Conservation (phyloP, 306 rosid genomes). For the Prunus mume region DNA sequence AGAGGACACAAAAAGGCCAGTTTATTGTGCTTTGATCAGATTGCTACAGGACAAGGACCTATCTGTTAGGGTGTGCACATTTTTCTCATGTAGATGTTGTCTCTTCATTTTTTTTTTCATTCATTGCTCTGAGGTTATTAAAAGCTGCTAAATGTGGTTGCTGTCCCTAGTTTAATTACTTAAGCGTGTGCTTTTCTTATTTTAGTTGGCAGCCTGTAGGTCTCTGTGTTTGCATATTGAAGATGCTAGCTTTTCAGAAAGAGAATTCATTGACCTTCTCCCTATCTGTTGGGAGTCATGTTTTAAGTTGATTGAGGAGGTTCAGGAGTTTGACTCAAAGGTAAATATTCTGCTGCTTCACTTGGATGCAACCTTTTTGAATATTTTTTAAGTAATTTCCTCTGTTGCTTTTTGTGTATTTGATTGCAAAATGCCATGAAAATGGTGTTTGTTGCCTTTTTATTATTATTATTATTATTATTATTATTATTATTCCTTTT, state of each 20-base stretch:
- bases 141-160: constrained; percentile 13
- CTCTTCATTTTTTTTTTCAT: constrained; percentile 11
- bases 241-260: constrained; percentile 87
- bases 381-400: neutral
- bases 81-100: constrained; percentile 6
- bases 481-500: neutral
- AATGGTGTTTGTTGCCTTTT: neutral
- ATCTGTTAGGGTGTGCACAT: constrained; percentile 72
- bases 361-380: neutral
- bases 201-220: constrained; percentile 96
- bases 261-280: constrained; percentile 83
- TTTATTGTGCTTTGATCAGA: constrained; percentile 83
- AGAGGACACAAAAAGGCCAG: constrained; percentile 89
- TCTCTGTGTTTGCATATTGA: constrained; percentile 81
- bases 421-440: neutral
- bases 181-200: constrained; percentile 23
- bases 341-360: constrained; percentile 38
- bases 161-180: constrained; percentile 20
- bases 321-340: constrained; percentile 97
- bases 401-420: neutral
- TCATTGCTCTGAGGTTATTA: constrained; percentile 10
- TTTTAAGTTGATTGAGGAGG: constrained; percentile 80
- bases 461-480: too few species aligned
- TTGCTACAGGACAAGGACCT: constrained; percentile 81
- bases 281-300: constrained; percentile 91